These are phyloP conservation scores for Coix lacrymajobi DNA, from an alignment of 176 grass and related monocot genomes.

Conservation along the genomic window DNA sequence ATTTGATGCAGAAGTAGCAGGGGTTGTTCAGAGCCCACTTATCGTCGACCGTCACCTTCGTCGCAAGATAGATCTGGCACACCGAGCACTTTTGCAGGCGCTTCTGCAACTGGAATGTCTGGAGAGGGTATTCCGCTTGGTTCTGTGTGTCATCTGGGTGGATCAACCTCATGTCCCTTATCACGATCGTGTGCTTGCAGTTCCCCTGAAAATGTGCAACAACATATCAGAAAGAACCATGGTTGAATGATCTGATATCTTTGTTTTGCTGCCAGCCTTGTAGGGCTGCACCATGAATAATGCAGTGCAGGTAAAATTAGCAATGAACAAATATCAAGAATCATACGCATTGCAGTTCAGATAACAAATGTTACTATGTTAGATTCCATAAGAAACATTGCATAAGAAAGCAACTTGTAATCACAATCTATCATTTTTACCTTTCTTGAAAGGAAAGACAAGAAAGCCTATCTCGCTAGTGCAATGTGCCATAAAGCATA, in stretches of 20 bases:
- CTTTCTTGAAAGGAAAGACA: neutral
- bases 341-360: neutral
- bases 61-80: slow-evolving; percentile 73
- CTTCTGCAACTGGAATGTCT: slow-evolving; percentile 63
- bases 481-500: neutral
- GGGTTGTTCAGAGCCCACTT: slow-evolving; percentile 84
- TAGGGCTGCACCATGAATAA: neutral
- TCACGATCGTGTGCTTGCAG: slow-evolving; percentile 79
- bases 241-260: neutral
- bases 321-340: neutral
- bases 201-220: slow-evolving; percentile 53
- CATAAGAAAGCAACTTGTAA: slow-evolving; percentile 11
- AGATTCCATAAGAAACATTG: neutral
- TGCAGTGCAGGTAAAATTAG: neutral
- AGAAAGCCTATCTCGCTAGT: neutral
- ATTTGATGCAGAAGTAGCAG: slow-evolving; percentile 94
- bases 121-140: slow-evolving; percentile 65
- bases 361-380: neutral
- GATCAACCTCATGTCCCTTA: slow-evolving; percentile 86
- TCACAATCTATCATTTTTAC: neutral
- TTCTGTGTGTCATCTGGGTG: slow-evolving; percentile 73
- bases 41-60: slow-evolving; percentile 84
- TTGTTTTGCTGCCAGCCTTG: neutral
- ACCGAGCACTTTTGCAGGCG: slow-evolving; percentile 77
- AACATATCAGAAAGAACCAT: neutral